Evolutionary conservation across 2,329 filamentous ascomycete species (phyloP).

Genomic region (Alternaria metachromatica): DNA sequence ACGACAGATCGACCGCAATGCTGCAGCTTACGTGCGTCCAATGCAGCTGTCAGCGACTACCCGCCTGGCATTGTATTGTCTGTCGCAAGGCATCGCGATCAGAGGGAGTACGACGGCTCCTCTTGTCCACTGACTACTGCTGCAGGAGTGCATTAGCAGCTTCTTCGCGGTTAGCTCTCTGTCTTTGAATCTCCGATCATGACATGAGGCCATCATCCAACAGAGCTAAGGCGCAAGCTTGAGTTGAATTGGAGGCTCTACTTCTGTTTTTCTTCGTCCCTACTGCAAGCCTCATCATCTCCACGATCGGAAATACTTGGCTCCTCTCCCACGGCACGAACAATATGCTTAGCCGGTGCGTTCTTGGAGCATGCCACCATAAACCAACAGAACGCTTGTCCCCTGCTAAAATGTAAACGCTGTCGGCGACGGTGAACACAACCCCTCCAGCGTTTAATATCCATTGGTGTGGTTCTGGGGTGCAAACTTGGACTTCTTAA

Average conservation of each 20-base stretch:
- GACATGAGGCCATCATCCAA: neutral
- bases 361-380: neutral
- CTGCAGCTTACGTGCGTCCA: slow-evolving; percentile 8
- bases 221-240: slow-evolving; percentile 5
- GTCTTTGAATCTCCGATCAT: slow-evolving; percentile 11
- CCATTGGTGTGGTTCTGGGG: neutral
- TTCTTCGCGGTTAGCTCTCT: slow-evolving; percentile 1
- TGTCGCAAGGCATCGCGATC: neutral
- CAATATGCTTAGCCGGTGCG: neutral
- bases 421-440: slow-evolving; percentile 5
- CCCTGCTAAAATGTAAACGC: neutral
- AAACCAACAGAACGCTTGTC: neutral
- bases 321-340: slow-evolving; percentile 8
- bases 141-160: neutral
- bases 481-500: neutral
- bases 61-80: slow-evolving; percentile 5
- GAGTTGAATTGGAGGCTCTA: slow-evolving; percentile 3
- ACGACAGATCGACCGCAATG: slow-evolving; percentile 1
- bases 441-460: neutral
- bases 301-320: slow-evolving; percentile 11
- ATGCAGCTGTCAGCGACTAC: neutral
- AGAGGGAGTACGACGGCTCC: slow-evolving; percentile 15
- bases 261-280: slow-evolving; percentile 9
- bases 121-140: slow-evolving; percentile 12
- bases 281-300: slow-evolving; percentile 27